A percentile compares a stretch with the other conserved stretches of the same genome.
Evolutionary conservation across 495 filamentous ascomycete genomes (phyloP).

Genomic region (Xylaria sp.): DNA sequence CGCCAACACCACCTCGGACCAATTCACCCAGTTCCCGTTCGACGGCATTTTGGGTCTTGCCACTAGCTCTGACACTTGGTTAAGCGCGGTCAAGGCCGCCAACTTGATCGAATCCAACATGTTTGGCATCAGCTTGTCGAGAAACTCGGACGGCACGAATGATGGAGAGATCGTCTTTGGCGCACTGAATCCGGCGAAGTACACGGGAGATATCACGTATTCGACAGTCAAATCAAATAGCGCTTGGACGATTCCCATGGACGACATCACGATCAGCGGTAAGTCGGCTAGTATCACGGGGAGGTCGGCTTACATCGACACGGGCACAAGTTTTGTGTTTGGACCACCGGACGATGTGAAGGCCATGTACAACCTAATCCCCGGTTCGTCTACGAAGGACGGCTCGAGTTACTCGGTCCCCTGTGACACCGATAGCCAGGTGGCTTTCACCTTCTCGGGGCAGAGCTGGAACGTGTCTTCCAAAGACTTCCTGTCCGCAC

Average conservation of each 20-base stretch:
- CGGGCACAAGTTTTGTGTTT: slow-evolving; percentile 79
- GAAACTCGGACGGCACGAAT: slow-evolving; percentile 66
- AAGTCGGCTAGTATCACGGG: slow-evolving; percentile 56
- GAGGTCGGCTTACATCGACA: slow-evolving; percentile 75
- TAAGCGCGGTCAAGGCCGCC: slow-evolving; percentile 65
- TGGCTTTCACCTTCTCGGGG: slow-evolving; percentile 51
- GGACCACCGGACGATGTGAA: slow-evolving; percentile 69
- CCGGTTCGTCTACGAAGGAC: slow-evolving; percentile 55
- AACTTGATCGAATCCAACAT: slow-evolving; percentile 67
- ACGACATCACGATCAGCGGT: slow-evolving; percentile 66
- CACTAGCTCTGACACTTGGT: slow-evolving; percentile 65
- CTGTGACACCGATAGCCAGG: slow-evolving; percentile 63
- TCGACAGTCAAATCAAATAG: slow-evolving; percentile 51
- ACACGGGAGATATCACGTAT: slow-evolving; percentile 70
- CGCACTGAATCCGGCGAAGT: slow-evolving; percentile 67
- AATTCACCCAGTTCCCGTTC: slow-evolving; percentile 78
- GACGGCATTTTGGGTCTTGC: slow-evolving; percentile 89
- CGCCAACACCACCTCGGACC: slow-evolving; percentile 67
- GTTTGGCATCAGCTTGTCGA: slow-evolving; percentile 70
- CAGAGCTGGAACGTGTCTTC: slow-evolving; percentile 67
- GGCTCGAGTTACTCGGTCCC: slow-evolving; percentile 71
- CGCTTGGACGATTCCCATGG: slow-evolving; percentile 74
- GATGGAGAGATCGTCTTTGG: slow-evolving; percentile 83
- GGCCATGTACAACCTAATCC: slow-evolving; percentile 69
- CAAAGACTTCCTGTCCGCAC: slow-evolving; percentile 70